These are phyloP conservation scores for Chrysopogon serrulatus DNA, from an alignment of 176 grass and related monocot species.

Conservation along the genomic window DNA sequence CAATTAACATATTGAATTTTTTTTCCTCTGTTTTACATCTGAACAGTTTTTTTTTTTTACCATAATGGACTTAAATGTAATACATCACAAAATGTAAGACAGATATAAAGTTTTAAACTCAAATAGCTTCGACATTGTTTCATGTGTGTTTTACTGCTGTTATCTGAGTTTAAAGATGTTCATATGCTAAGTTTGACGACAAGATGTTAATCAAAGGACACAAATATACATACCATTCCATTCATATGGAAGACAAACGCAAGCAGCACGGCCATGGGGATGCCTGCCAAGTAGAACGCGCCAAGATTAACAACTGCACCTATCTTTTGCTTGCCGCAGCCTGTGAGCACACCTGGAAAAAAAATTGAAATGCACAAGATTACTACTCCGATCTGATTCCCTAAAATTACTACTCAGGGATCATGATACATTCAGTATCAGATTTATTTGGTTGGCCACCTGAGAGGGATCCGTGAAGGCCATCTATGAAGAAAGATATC, in stretches of 20 bases:
- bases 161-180: too few relatives aligned
- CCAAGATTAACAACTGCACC: slow-evolving; percentile 3
- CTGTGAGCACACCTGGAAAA: background rate
- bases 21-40: too few relatives aligned
- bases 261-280: slow-evolving; percentile 20
- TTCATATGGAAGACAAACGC: slow-evolving; percentile 28
- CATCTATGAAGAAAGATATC: background rate
- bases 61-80: too few relatives aligned
- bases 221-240: background rate
- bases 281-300: slow-evolving; percentile 25
- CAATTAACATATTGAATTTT: too few relatives aligned
- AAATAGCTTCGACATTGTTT: too few relatives aligned
- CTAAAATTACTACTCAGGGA: background rate
- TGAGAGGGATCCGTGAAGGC: background rate
- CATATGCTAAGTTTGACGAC: background rate
- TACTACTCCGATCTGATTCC: background rate
- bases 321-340: slow-evolving; percentile 30
- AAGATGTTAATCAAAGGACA: background rate
- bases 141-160: too few relatives aligned
- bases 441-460: too few relatives aligned
- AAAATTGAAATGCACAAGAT: background rate
- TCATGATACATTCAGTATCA: too few relatives aligned
- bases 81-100: too few relatives aligned
- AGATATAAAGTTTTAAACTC: too few relatives aligned
- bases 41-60: too few relatives aligned